phyloP scores from a whole-genome alignment of 345 rosid species.

The Heritiera fomes region DNA sequence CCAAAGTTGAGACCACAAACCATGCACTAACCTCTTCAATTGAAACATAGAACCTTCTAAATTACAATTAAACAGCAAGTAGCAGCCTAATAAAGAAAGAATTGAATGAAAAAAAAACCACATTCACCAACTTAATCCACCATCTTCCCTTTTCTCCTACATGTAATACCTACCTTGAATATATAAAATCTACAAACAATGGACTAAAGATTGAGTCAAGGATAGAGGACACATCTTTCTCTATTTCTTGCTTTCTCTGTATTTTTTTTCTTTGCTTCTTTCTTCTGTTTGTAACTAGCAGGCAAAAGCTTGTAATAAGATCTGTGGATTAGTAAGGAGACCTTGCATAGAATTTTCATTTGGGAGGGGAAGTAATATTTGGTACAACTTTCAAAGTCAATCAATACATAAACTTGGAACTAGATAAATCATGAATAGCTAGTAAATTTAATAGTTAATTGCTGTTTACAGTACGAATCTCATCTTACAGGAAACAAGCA shows the following conservation, averaged over 20 bases:
- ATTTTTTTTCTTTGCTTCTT: background rate
- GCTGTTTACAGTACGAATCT: background rate
- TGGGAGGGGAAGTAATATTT: background rate
- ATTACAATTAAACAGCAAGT: background rate
- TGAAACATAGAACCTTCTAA: background rate
- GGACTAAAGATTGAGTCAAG: background rate
- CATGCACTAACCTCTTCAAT: background rate
- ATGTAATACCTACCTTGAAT: too few species aligned
- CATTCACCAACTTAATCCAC: background rate
- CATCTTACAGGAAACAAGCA: background rate
- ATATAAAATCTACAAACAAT: background rate
- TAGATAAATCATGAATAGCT: background rate
- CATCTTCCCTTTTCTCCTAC: constrained; percentile 7
- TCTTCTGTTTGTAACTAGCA: background rate
- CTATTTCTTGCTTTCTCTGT: background rate
- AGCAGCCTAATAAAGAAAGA: background rate
- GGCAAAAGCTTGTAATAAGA: background rate
- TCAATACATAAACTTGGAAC: background rate
- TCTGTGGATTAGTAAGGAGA: background rate
- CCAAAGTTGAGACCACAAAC: background rate
- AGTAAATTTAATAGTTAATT: constrained; percentile 1
- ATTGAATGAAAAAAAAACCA: background rate
- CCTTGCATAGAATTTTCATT: background rate
- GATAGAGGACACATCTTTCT: background rate
- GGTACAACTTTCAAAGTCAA: background rate